Base-by-base conservation (phyloP, 192 early-diverging fungal species). In the Powellomyces hirtus region DNA sequence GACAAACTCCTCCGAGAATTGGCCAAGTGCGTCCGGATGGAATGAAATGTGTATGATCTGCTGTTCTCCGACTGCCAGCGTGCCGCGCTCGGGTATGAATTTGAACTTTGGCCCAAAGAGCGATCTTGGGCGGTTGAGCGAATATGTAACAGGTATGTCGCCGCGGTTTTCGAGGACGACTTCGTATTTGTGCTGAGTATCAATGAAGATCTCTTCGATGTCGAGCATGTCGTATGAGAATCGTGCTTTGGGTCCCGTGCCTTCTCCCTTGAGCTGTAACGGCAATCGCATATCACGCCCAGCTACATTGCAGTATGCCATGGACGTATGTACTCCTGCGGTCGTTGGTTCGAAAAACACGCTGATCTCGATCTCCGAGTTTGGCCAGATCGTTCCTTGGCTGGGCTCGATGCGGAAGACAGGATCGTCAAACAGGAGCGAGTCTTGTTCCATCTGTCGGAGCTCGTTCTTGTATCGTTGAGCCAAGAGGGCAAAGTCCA, bases 121-220 rank as follows among this genome's bases (percentile, higher is more conserved):
- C 7, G 70, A 57, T 7, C 42, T 44, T 4, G 73, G 52, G 26
- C 50, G 63, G n/a, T 53, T 4, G 0, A 82, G 24, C 14, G 42
- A 45, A 58, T 59, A 87, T 0, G 62, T 56, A 18, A 77, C 70
- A 20, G 74, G 66, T 42, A 88, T 88, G 4, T 86, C 74, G 13
- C 86, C 86, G 0, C 65, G 45, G 60, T 88, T 88, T 56, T 88
- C 84, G 3, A 88, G 45, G 38, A 81, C 38, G 13, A 87, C 84
- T 58, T 84, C 76, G 62, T 81, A 87, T 33, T 38, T 65, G 62
- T 87, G 86, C 22, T 51, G 18, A 24, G 86, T 79, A 62, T 81
- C 78, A 31, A 88, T 80, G 64, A 79, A 87, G 22, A 88, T 74
- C 33, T 77, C 64, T 29, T 82, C 77, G 7, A 84, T 68, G 30